These are phyloP conservation scores for Xylariaceae sp. DNA, from an alignment of 2,329 filamentous ascomycete genomes.

Conservation along the genomic window DNA sequence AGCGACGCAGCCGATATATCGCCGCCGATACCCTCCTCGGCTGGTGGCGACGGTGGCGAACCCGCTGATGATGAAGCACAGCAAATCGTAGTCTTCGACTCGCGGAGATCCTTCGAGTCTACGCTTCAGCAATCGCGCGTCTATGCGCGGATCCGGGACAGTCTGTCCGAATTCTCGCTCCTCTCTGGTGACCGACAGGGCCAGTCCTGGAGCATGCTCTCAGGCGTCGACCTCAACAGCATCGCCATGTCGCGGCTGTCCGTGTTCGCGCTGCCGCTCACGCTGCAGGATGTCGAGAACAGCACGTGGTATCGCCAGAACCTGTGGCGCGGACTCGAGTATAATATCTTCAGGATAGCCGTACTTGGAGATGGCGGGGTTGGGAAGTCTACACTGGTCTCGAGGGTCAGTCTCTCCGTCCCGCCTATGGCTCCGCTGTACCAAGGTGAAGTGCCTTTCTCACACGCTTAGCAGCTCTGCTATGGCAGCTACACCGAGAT, in stretches of 20 bases:
- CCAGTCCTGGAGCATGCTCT: slow-evolving; percentile 1
- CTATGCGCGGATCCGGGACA: not conserved
- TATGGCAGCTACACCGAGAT: no score
- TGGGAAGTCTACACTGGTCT: no score
- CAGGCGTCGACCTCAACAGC: not conserved
- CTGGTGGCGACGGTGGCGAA: not conserved
- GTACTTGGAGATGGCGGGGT: no score
- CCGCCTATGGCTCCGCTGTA: no score
- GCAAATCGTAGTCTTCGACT: not conserved
- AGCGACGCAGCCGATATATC: not conserved
- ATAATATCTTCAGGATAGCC: no score
- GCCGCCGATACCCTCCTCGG: not conserved
- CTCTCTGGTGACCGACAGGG: not conserved
- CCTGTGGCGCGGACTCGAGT: not conserved
- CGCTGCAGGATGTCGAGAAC: not conserved
- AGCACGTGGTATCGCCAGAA: slow-evolving; percentile 1
- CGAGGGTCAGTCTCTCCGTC: no score
- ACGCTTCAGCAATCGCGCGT: not conserved
- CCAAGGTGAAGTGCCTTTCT: no score
- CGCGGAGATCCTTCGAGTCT: not conserved
- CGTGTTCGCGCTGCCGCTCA: not conserved
- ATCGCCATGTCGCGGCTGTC: not conserved
- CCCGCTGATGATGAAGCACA: not conserved
- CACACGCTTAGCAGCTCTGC: no score
- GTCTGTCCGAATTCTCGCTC: not conserved